phyloP scores from a whole-genome alignment of 805 yeast genomes.

The Spathaspora passalidarum region DNA sequence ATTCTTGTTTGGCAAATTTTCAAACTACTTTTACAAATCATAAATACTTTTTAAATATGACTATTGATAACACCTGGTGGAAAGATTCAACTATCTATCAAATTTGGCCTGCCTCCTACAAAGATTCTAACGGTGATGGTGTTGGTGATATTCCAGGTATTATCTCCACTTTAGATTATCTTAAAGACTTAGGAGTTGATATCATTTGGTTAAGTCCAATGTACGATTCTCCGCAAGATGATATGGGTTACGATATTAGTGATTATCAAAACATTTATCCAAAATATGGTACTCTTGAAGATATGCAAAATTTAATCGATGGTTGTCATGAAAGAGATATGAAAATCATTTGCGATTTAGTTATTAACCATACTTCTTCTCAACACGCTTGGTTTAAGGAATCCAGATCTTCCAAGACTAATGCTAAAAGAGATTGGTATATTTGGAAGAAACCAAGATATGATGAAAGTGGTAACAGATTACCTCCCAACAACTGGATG shows the following conservation, averaged over 20 bases:
- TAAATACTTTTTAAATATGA: slow-evolving; percentile 2
- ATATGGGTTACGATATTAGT: slow-evolving; percentile 62
- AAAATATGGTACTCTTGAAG: slow-evolving; percentile 52
- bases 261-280: slow-evolving; percentile 52
- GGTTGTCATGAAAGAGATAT: slow-evolving; percentile 49
- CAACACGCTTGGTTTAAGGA: slow-evolving; percentile 60
- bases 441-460: slow-evolving; percentile 51
- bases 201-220: slow-evolving; percentile 58
- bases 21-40: not conserved
- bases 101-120: slow-evolving; percentile 60
- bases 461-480: slow-evolving; percentile 45
- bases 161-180: slow-evolving; percentile 48
- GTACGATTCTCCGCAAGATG: slow-evolving; percentile 57
- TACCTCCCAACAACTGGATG: slow-evolving; percentile 57
- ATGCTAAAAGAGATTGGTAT: slow-evolving; percentile 61
- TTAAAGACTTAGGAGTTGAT: slow-evolving; percentile 48
- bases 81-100: slow-evolving; percentile 56
- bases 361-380: slow-evolving; percentile 55
- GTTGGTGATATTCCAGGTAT: slow-evolving; percentile 57
- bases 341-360: slow-evolving; percentile 53
- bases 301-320: slow-evolving; percentile 46
- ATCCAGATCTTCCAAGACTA: slow-evolving; percentile 47
- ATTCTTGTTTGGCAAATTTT: not conserved
- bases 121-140: slow-evolving; percentile 59
- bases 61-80: slow-evolving; percentile 43